phyloP scores from a whole-genome alignment of 2,329 filamentous ascomycete genomes.

The Penicillium sp. region DNA sequence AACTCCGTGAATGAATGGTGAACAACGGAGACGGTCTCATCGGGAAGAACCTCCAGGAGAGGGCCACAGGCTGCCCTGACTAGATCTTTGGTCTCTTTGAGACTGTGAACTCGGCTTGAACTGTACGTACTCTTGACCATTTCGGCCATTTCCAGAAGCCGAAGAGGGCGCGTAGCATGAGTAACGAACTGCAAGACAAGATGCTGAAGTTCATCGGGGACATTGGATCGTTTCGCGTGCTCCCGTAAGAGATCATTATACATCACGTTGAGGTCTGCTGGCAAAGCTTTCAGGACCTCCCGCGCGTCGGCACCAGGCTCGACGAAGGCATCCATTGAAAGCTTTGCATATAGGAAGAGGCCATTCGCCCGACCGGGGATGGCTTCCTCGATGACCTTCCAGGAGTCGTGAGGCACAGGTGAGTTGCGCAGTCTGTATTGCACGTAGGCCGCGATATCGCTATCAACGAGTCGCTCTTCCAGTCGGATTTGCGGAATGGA shows the following conservation, averaged over 20 bases:
- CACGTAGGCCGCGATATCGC: conserved; percentile 44
- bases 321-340: conserved; percentile 39
- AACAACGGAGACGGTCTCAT: conserved; percentile 47
- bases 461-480: conserved; percentile 35
- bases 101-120: not conserved
- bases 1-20: conserved; percentile 53
- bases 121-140: conserved; percentile 14
- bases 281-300: conserved; percentile 32
- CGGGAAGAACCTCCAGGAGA: conserved; percentile 46
- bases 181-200: conserved; percentile 45
- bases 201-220: conserved; percentile 33
- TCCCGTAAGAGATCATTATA: conserved; percentile 41
- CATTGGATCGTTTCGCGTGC: conserved; percentile 34
- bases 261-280: conserved; percentile 40
- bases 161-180: conserved; percentile 43
- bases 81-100: conserved; percentile 33
- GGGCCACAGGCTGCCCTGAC: conserved; percentile 41
- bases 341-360: conserved; percentile 40
- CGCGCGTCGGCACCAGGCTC: conserved; percentile 22
- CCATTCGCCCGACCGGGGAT: conserved; percentile 43
- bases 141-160: conserved; percentile 44
- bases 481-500: conserved; percentile 12
- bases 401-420: not conserved
- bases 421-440: conserved; percentile 19
- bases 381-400: conserved; percentile 9